Evolutionary conservation across 306 rosid species (phyloP).

Genomic region (Rosa multiflora): DNA sequence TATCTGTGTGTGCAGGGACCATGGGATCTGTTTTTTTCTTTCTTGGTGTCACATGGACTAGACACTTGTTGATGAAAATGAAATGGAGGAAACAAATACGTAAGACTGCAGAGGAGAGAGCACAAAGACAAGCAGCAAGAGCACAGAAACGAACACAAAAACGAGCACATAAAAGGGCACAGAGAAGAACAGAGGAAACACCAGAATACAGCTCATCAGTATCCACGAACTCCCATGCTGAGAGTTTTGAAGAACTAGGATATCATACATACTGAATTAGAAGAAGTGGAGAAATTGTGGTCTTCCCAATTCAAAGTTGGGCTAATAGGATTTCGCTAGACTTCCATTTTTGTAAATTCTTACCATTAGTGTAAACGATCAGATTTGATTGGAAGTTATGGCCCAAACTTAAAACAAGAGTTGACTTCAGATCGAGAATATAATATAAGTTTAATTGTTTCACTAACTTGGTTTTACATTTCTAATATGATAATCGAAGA

Average conservation of each 20-base stretch:
- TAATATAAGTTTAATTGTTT: too few relatives aligned
- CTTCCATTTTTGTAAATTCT: background rate
- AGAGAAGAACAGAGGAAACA: background rate
- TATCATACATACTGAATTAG: conserved; percentile 10
- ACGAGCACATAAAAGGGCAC: background rate
- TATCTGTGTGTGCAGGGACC: conserved; percentile 50
- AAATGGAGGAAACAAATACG: conserved; percentile 45
- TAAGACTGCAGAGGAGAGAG: background rate
- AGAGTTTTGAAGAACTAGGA: background rate
- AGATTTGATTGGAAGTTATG: background rate
- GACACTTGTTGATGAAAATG: conserved; percentile 45
- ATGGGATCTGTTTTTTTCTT: conserved; percentile 49
- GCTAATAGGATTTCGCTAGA: too few relatives aligned
- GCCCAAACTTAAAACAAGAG: background rate
- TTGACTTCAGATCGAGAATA: background rate
- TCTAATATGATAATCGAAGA: too few relatives aligned
- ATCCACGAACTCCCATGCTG: conserved; percentile 5
- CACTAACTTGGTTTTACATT: too few relatives aligned
- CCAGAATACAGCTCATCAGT: background rate
- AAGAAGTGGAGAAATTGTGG: too few relatives aligned
- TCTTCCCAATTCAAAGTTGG: too few relatives aligned
- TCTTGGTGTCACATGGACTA: conserved; percentile 44
- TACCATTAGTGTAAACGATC: background rate
- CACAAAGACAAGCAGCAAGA: background rate
- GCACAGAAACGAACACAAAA: background rate